Base-by-base conservation (phyloP, 2,329 filamentous ascomycete species). In the Monosporascus ibericus region DNA sequence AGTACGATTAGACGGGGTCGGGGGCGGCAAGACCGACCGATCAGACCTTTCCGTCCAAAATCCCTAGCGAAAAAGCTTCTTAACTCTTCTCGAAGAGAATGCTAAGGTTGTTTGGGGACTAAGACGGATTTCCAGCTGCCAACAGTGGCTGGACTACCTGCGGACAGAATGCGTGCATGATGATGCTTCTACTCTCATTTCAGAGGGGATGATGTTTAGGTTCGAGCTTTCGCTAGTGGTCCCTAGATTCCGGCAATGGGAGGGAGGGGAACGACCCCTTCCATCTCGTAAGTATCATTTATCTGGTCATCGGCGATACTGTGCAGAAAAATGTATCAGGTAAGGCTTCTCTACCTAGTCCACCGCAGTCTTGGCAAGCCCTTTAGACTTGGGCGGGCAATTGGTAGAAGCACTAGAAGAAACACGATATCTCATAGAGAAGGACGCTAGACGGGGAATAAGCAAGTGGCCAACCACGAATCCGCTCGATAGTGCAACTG, bases 1-100 rank as follows among this genome's bases (percentile, higher is more conserved):
- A 91, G 68, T 87, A 90, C 71, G 87, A 90, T 68, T 91, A 65
- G 68, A 50, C 47, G 51, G 38, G 20, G 22, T 37, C 37, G 17
- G 34, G 44, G 48, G 44, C 25, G n/a, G 25, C 14, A 44, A 20
- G 49, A 40, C 40, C 17, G 50, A 55, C 24, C 9, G n/a, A 8
- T 18, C 17, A 18, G 18, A 40, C 38, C 9, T 40, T n/a, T 18
- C 22, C 42, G 6, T 30, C 42, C 20, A 18, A 8, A 24, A n/a
- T 15, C 15, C 18, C 20, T 9, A n/a, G 22, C 34, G 15, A 25
- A 17, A 17, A 38, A 49, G 48, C 48, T 40, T 4, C 38, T 34
- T 27, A 5, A 37, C 36, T 2, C 34, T 25, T 49, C 20, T 15
- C 17, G 5, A 42, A 11, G 39, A 18, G 24, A n/a, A 25, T 14